Base-by-base conservation (phyloP, 768 basidiomycete genomes). In the Kwoniella botswanensis region DNA sequence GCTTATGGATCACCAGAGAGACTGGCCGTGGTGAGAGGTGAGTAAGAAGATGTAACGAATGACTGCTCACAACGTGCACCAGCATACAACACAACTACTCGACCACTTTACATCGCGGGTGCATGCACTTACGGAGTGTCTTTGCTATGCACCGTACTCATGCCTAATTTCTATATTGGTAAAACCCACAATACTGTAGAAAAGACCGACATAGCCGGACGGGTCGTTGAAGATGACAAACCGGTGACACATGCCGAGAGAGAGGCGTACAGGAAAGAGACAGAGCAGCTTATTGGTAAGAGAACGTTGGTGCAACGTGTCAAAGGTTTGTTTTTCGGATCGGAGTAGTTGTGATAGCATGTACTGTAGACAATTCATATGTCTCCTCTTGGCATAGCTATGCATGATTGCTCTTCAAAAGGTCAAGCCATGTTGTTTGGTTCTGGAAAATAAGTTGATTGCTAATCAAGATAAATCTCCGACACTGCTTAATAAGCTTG, bases 111-210 rank as follows among this genome's bases (percentile, higher is more conserved):
- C 13, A 50, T 63, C 44, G 6, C 41, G 7, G 56, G 55, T 13
- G 18, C 44, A 11, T 57, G 55, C 41, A 26, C 58, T 18, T 26
- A 29, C 6, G 41, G 43, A 12, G 46, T 67, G 7, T 55, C 65
- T 24, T 44, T 67, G 15, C 17, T 62, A 11, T 43, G 44, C 2
- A 55, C 67, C 11, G 15, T 68, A 17, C 61, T 60, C 67, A 59
- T 60, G 67, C 59, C 67, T 2, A 41, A 68, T 21, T 68, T 53
- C 59, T 60, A 60, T 24, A 43, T 68, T 18, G 67, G 67, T 9
- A 68, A 68, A 44, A 29, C 52, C 12, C 67, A 68, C 18, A 68
- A 68, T 53, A 50, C 59, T 13, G 59, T 68, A 3, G 42, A 41
- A 18, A 55, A 55, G 9, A 65, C 17, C 7, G 65, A 22, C 12